Percentiles rank a stretch among this genome's conserved stretches.
Conservation (phyloP, 768 basidiomycete genomes). For the Boletus sensibilis region DNA sequence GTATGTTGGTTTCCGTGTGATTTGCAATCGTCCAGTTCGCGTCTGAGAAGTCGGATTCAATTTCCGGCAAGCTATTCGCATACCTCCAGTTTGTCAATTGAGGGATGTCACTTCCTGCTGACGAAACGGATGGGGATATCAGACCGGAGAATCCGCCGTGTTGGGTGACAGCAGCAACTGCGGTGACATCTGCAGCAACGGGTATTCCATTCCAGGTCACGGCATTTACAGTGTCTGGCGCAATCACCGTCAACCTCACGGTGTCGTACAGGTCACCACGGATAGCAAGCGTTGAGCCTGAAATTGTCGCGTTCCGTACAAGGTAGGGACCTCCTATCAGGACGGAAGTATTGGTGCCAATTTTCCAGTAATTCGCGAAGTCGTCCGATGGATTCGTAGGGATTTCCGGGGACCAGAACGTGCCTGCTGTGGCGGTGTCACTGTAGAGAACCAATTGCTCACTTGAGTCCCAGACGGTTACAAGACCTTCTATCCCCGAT, state of each 20-base stretch:
- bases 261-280: constrained; percentile 66
- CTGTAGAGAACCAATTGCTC: constrained; percentile 67
- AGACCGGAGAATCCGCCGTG: constrained; percentile 51
- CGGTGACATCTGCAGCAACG: constrained; percentile 39
- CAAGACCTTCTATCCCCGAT: constrained; percentile 53
- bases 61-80: constrained; percentile 73
- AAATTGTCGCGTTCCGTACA: constrained; percentile 54
- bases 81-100: constrained; percentile 69
- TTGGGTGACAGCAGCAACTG: constrained; percentile 26
- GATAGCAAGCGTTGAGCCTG: constrained; percentile 51
- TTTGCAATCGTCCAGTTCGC: constrained; percentile 62
- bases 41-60: constrained; percentile 57
- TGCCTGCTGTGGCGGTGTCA: constrained; percentile 62
- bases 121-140: constrained; percentile 35
- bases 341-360: constrained; percentile 69
- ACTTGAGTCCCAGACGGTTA: constrained; percentile 65
- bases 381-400: constrained; percentile 38
- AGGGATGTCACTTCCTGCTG: constrained; percentile 41
- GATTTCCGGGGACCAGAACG: constrained; percentile 76
- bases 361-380: constrained; percentile 63
- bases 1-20: constrained; percentile 72
- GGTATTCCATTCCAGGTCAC: constrained; percentile 73
- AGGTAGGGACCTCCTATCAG: constrained; percentile 67
- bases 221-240: constrained; percentile 47
- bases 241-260: constrained; percentile 61